These are phyloP conservation scores for Pyronema domesticum DNA, from an alignment of 495 filamentous ascomycete species.

Conservation along the genomic window DNA sequence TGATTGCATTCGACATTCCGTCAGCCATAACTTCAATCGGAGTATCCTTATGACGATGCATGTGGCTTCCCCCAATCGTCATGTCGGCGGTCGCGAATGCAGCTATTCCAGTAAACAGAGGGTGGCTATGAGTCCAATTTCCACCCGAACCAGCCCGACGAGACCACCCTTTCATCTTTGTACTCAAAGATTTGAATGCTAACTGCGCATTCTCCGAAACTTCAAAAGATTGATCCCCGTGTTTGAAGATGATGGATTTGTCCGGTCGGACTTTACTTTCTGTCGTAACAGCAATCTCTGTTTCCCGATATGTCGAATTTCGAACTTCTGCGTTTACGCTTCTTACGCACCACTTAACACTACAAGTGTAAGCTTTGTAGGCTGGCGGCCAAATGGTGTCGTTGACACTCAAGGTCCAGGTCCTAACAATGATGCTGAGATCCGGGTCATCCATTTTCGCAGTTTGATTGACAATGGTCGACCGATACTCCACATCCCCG, in stretches of 20 bases:
- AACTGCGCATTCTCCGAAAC: not conserved
- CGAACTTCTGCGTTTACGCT: constrained; percentile 5
- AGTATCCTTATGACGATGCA: not conserved
- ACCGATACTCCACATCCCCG: not conserved
- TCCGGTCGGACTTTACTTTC: not conserved
- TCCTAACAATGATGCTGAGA: not conserved
- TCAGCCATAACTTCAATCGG: not conserved
- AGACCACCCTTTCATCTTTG: not conserved
- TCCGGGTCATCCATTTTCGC: not conserved
- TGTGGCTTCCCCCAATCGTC: not conserved
- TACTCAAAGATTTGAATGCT: not conserved
- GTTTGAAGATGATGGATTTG: not conserved
- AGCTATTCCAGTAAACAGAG: not conserved
- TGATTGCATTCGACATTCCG: not conserved
- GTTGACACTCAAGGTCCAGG: constrained; percentile 1
- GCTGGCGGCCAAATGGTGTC: constrained; percentile 6
- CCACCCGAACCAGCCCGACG: not conserved
- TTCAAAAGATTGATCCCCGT: not conserved
- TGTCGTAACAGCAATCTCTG: not conserved
- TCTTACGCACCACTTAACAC: constrained; percentile 15
- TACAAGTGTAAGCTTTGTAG: constrained; percentile 13
- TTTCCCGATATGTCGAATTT: constrained; percentile 11
- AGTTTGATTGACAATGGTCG: constrained; percentile 16
- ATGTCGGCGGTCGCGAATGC: not conserved
- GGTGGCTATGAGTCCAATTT: not conserved